Evolutionary conservation across 441 rosid genomes (phyloP), one percentile per base, ranked within the genome.

Genomic region (Pelargonium citronellum): DNA sequence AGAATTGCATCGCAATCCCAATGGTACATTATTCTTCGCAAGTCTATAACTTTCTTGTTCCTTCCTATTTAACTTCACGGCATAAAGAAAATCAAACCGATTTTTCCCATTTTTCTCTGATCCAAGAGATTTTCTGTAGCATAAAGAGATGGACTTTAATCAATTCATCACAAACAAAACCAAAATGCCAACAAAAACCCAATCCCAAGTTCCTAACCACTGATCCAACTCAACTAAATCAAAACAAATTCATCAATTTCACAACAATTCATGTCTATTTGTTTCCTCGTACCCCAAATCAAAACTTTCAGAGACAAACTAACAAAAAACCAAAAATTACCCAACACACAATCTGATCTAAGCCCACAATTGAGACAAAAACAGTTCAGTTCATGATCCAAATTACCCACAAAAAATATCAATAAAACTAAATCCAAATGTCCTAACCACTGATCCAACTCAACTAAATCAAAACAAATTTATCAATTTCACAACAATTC

Each of bases 81-180:
- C 67, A 69, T 68, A 57, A 16, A 58, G 58, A 34, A 78, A 44
- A 51, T 64, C 71, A 66, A 64, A 64, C 47, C 73, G 69, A 46
- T 22, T 30, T 72, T 67, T 69, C 51, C 66, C 66, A 71, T 65
- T 77, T 66, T 47, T 64, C 30, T 79, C 78, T 9, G 82, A 73
- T 61, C 73, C 71, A 70, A 72, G 69, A 46, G 77, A 63, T 65
- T 70, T 79, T 73, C 89, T 86, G 84, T 63, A 30, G 72, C 67
- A 74, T 16, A 63, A 73, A 71, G 57, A 74, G 13, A 24, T 17
- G 39, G 49, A 51, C 12, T 66, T 4, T 41, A 65, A 74, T 71
- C 30, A 77, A 78, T 67, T 17, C 34, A 37, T 58, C 37, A 15
- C 67, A 41, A 22, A 4, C 16, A 19, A 15, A 5, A 53, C 5